A percentile compares a stretch with the other conserved stretches of the same genome.
These are phyloP conservation scores for Chrysoporthe puriensis DNA, from an alignment of 2,329 filamentous ascomycete species.

Conservation along the genomic window DNA sequence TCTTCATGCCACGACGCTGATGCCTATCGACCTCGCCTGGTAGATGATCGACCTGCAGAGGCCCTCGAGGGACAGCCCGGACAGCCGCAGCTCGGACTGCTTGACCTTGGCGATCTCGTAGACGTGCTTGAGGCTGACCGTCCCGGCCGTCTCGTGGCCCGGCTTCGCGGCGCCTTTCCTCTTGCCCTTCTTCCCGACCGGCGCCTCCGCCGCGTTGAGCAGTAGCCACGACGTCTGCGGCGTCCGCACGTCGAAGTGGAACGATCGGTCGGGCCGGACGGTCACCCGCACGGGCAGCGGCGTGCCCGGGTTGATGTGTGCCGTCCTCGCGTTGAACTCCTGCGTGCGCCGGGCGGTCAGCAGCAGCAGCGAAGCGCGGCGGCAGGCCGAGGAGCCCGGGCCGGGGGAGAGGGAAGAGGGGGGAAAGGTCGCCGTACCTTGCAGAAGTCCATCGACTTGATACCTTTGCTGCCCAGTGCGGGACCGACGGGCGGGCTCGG, in stretches of 20 bases:
- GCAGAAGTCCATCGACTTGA: slow-evolving; percentile 99
- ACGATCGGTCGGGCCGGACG: slow-evolving; percentile 90
- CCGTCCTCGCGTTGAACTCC: slow-evolving; percentile 97
- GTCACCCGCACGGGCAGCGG: slow-evolving; percentile 90
- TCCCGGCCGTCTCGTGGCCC: slow-evolving; percentile 78
- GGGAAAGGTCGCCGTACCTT: slow-evolving; percentile 63
- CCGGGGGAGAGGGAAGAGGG: no score
- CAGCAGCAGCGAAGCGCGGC: no score
- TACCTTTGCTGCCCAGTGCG: slow-evolving; percentile 93
- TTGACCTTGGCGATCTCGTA: slow-evolving; percentile 99
- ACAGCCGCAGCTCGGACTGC: slow-evolving; percentile 74
- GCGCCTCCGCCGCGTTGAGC: slow-evolving; percentile 78
- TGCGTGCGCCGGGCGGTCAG: slow-evolving; percentile 41
- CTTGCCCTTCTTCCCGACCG: slow-evolving; percentile 73
- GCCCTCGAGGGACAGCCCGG: slow-evolving; percentile 70
- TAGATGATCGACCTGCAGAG: slow-evolving; percentile 75
- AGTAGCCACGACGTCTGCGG: slow-evolving; percentile 92
- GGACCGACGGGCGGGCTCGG: slow-evolving; percentile 96
- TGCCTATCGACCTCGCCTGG: slow-evolving; percentile 75
- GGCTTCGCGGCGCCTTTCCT: slow-evolving; percentile 77
- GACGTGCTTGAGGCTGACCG: slow-evolving; percentile 89
- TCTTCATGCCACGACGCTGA: slow-evolving; percentile 66
- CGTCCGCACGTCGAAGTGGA: slow-evolving; percentile 90
- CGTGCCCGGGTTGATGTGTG: slow-evolving; percentile 79
- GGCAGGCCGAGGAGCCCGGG: no score